Conservation (phyloP, 441 rosid species). For the Raphanus hybrid region DNA sequence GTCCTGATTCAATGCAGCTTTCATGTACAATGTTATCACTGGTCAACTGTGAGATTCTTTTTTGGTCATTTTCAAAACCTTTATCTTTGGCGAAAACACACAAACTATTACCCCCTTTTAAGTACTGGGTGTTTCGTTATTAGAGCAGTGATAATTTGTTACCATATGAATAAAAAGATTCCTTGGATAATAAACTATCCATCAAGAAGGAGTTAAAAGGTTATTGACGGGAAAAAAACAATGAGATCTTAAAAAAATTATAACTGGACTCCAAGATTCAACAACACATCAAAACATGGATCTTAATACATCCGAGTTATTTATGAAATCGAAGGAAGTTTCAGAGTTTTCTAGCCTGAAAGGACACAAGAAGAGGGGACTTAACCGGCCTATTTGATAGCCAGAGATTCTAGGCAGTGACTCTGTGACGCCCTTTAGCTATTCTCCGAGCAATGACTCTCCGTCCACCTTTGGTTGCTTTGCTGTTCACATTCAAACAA, state of each 20-base stretch:
- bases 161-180: not conserved
- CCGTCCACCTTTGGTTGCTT: slow-evolving; percentile 96
- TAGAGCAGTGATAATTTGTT: not conserved
- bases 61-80: not conserved
- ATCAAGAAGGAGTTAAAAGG: slow-evolving; percentile 17
- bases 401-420: slow-evolving; percentile 65
- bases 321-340: slow-evolving; percentile 21
- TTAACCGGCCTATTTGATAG: not conserved
- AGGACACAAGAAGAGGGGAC: not conserved
- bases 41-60: slow-evolving; percentile 44
- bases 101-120: not conserved
- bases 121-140: not conserved
- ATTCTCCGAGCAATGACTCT: slow-evolving; percentile 95
- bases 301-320: slow-evolving; percentile 18
- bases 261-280: slow-evolving; percentile 20
- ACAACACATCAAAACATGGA: slow-evolving; percentile 33
- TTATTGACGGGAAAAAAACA: not conserved
- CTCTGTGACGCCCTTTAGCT: slow-evolving; percentile 93
- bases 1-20: slow-evolving; percentile 36
- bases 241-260: not conserved
- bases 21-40: slow-evolving; percentile 25
- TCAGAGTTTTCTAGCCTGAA: slow-evolving; percentile 18
- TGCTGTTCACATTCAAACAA: slow-evolving; percentile 59
- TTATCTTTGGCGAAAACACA: not conserved
- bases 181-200: slow-evolving; percentile 14